These are phyloP conservation scores for Diaporthe ilicicola DNA, from an alignment of 2,329 filamentous ascomycete genomes.

Conservation along the genomic window DNA sequence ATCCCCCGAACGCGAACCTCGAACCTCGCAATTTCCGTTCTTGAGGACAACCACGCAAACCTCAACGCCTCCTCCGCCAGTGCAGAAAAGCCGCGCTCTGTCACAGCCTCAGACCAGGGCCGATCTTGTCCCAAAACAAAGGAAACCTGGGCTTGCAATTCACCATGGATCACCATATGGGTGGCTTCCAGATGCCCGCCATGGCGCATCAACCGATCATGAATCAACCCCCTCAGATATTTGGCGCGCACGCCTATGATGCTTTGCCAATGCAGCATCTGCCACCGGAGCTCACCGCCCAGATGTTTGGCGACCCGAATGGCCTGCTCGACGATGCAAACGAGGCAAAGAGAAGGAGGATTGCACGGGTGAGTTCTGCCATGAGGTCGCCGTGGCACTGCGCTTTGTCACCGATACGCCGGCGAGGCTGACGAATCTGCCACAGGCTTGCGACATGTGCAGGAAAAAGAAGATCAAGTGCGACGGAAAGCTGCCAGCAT, in stretches of 20 bases:
- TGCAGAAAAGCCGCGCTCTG: background rate
- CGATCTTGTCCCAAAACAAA: background rate
- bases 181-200: constrained; percentile 65
- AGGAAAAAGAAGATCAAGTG: constrained; percentile 98
- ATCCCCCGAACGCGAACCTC: background rate
- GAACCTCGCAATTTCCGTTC: background rate
- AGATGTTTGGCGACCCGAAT: constrained; percentile 67
- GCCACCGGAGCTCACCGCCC: constrained; percentile 65
- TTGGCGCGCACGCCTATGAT: constrained; percentile 69
- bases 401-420: constrained; percentile 30
- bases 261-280: constrained; percentile 65
- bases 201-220: constrained; percentile 64
- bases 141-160: background rate
- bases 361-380: constrained; percentile 75
- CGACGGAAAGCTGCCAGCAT: constrained; percentile 93
- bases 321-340: constrained; percentile 71
- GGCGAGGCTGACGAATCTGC: constrained; percentile 20
- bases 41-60: background rate
- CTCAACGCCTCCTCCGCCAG: background rate
- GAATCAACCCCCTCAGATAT: constrained; percentile 75
- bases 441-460: constrained; percentile 94
- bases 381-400: background rate
- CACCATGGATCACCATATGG: constrained; percentile 61
- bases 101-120: background rate
- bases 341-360: constrained; percentile 88